Evolutionary conservation across 257 asterid species (phyloP), one percentile per base, ranked within the genome.

Genomic region (Paraleonurus japonicus): DNA sequence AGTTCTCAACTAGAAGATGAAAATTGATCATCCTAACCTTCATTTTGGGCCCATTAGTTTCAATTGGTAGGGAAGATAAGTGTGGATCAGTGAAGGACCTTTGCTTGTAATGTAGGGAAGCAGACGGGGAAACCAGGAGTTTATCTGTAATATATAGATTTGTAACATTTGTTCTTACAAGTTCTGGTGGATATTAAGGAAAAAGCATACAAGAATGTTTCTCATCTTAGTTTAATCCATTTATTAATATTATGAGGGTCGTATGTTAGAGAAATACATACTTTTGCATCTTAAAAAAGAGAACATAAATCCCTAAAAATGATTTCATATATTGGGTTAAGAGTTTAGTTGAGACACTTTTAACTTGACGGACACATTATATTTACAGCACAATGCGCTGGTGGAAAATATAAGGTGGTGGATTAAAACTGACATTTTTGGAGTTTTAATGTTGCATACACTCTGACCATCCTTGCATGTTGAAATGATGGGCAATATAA

Each of bases 211-310:
- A 22, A 54, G 10, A 17, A n/a, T 43, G 53, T 27, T 13, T 8
- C 19, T 59, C 17, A 47, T 28, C 33, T 10, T 16, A 19, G 43
- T 35, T 53, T 37, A 65, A 51, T 63, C 15, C 32, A 4, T 28
- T 62, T 57, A 62, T 30, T 51, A 43, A 20, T 13, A 7, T 23
- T 60, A 47, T 35, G 17, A 33, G 15, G 39, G 61, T 75, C 7
- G 27, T 39, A 64, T 69, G 58, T n/a, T 30, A 28, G 57, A 28
- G 32, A 48, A 60, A 17, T 11, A 48, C 8, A 1, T 2, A 50
- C 54, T 59, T 61, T 70, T 76, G 28, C 67, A 39, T 55, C 32
- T 53, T 51, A 41, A 55, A n/a, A n/a, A 63, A 27, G 54, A 69
- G 28, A 26, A 41, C 55, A 11, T 39, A 10, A 63, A 28, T 41